Percentiles rank a stretch among this genome's conserved stretches.
phyloP scores from a whole-genome alignment of 352 stramenopile species.

The Phytopythium chamaehyphon region DNA sequence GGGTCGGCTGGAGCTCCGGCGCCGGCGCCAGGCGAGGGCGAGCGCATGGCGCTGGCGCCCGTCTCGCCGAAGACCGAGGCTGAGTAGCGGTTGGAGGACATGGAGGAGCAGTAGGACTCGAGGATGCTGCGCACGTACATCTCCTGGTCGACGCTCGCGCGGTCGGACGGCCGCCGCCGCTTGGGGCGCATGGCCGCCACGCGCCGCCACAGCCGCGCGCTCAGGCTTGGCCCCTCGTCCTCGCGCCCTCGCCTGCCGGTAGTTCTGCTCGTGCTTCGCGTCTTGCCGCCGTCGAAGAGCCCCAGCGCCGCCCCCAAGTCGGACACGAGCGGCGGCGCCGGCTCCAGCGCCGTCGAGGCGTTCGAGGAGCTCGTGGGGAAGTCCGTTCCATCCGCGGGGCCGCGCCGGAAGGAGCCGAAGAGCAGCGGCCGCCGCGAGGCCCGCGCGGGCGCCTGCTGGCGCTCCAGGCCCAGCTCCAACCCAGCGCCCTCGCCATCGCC shows the following conservation, averaged over 20 bases:
- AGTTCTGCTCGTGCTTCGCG: conserved; percentile 8
- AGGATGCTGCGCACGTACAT: conserved; percentile 70
- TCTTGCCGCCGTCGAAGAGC: conserved; percentile 13
- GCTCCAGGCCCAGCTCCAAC: no score
- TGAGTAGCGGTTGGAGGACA: conserved; percentile 60
- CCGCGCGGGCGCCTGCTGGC: conserved; percentile 1
- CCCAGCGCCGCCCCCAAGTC: conserved; percentile 12
- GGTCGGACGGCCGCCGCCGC: conserved; percentile 17
- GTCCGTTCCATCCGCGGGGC: conserved; percentile 6
- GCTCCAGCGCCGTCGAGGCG: no score
- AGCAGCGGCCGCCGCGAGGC: background rate
- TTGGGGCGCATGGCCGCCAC: conserved; percentile 23
- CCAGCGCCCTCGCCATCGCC: conserved; percentile 3
- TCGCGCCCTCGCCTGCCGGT: conserved; percentile 11
- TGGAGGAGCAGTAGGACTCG: conserved; percentile 70
- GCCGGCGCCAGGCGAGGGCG: background rate
- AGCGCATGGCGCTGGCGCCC: background rate
- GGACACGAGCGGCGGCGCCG: conserved; percentile 14
- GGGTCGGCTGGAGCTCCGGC: background rate
- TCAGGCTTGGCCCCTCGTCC: conserved; percentile 10
- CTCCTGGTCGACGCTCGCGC: conserved; percentile 46
- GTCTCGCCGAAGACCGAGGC: conserved; percentile 5
- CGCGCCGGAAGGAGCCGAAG: conserved; percentile 2
- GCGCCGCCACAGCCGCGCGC: conserved; percentile 33
- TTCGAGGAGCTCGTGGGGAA: conserved; percentile 17